phyloP scores from a whole-genome alignment of 2,329 filamentous ascomycete genomes.

The Monilinia fructicola region DNA sequence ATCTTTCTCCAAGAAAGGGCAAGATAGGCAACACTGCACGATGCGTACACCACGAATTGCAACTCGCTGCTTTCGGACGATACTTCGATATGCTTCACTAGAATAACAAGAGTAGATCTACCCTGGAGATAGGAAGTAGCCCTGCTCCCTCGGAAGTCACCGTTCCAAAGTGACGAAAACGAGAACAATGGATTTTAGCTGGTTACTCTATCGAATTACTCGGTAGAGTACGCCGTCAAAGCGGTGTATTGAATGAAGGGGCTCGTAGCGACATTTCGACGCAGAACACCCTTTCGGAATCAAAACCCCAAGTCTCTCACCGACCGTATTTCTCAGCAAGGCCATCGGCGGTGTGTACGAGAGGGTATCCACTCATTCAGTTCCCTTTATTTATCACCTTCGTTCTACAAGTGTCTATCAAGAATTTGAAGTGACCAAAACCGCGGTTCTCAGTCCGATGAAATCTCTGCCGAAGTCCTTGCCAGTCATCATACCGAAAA shows the following conservation, averaged over 20 bases:
- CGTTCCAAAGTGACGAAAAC: background rate
- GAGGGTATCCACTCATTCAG: background rate
- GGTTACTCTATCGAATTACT: background rate
- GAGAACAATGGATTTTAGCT: background rate
- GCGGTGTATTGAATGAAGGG: constrained; percentile 10
- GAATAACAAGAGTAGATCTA: background rate
- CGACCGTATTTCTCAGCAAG: background rate
- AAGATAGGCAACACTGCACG: background rate
- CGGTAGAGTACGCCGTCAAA: background rate
- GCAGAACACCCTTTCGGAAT: background rate
- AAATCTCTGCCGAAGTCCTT: background rate
- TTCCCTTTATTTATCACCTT: background rate
- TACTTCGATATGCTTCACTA: background rate
- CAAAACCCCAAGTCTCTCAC: background rate
- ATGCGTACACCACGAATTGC: background rate
- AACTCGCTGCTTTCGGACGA: background rate
- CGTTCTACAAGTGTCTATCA: background rate
- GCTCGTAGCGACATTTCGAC: background rate
- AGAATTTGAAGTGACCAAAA: background rate
- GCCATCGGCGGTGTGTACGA: background rate
- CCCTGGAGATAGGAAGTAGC: background rate
- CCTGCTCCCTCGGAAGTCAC: background rate
- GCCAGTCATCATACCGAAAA: constrained; percentile 3
- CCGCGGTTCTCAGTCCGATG: background rate
- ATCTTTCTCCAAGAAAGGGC: background rate